A percentile compares a stretch with the other conserved stretches of the same genome.
These are phyloP conservation scores for Umbelopsis sp. DNA, from an alignment of 371 early-diverging fungal genomes.

Conservation along the genomic window DNA sequence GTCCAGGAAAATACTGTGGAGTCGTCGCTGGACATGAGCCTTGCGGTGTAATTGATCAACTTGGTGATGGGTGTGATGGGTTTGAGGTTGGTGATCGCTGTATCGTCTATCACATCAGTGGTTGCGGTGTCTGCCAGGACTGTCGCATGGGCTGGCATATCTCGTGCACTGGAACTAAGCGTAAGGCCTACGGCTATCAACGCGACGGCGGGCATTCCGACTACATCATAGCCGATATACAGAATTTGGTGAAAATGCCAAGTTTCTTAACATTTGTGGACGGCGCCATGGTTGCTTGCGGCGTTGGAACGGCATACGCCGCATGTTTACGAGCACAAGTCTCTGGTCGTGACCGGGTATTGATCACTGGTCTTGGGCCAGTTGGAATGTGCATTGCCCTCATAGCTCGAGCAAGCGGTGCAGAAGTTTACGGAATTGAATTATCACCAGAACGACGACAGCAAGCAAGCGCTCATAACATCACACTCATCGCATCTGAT, in stretches of 20 bases:
- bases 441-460: neutral
- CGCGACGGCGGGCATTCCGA: slow-evolving; percentile 16
- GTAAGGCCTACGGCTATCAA: slow-evolving; percentile 17
- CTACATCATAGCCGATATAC: slow-evolving; percentile 11
- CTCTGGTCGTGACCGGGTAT: slow-evolving; percentile 15
- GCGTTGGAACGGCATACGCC: slow-evolving; percentile 16
- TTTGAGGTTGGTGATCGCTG: slow-evolving; percentile 15
- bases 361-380: slow-evolving; percentile 13
- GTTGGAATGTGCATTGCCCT: slow-evolving; percentile 17
- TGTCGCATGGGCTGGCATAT: slow-evolving; percentile 15
- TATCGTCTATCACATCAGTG: slow-evolving; percentile 17
- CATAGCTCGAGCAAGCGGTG: slow-evolving; percentile 11
- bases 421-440: neutral
- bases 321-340: slow-evolving; percentile 17
- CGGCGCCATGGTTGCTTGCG: slow-evolving; percentile 19
- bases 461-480: neutral
- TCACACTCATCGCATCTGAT: neutral
- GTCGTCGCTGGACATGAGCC: slow-evolving; percentile 18
- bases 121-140: slow-evolving; percentile 12
- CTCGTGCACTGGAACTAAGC: neutral
- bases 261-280: slow-evolving; percentile 1
- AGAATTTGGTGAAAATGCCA: slow-evolving; percentile 16
- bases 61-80: neutral
- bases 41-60: slow-evolving; percentile 12
- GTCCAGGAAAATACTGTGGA: slow-evolving; percentile 12